Evolutionary conservation across 2,329 filamentous ascomycete genomes (phyloP), one percentile per base, ranked within the genome.

Genomic region (Monosporascus ibericus): DNA sequence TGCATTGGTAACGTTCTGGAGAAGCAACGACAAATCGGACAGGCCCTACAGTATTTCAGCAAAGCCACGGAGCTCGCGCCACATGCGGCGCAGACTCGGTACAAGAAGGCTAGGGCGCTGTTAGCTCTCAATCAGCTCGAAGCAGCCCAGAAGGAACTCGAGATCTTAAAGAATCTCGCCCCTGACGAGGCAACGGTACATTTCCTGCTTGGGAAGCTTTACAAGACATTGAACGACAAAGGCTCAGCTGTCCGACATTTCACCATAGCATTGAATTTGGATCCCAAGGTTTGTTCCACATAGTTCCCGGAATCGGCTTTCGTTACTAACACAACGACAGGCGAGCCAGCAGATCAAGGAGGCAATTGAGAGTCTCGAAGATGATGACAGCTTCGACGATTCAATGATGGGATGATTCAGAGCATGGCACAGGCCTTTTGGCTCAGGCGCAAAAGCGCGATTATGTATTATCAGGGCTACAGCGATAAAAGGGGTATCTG

Each of bases 121-220:
- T 85, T 97, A 74, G 86, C 87, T 51, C 76, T 96, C 25, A 82
- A 74, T 59, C 85, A 77, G 70, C 79, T 88, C 46, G 78, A 88
- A 37, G 79, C 84, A 47, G 94, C 94, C 0, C 79, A 95, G 58
- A 79, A 80, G 25, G 94, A 99, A 67, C 76, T 99, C 51, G 84
- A 91, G 69, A 80, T 92, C n/a, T 73, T 99, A 54, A 94, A 95
- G 66, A 90, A 95, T 61, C 78, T 95, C 56, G 92, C 91, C 5
- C 92, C 94, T 0, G 92, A 99, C 65, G 92, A 97, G 69, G 90
- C 92, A 5, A 95, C 92, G 63, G 92, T 99, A 38, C 94, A 96
- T 72, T 99, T 96, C 74, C 75, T 96, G 57, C 83, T 99, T 39
- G 95, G 92, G 20, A 89, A 90, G 66, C 79, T 91, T 57, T 90